Percentiles rank a stretch among this genome's conserved stretches.
Evolutionary conservation across 495 filamentous ascomycete species (phyloP).

Genomic region (Aspergillus panamensis): DNA sequence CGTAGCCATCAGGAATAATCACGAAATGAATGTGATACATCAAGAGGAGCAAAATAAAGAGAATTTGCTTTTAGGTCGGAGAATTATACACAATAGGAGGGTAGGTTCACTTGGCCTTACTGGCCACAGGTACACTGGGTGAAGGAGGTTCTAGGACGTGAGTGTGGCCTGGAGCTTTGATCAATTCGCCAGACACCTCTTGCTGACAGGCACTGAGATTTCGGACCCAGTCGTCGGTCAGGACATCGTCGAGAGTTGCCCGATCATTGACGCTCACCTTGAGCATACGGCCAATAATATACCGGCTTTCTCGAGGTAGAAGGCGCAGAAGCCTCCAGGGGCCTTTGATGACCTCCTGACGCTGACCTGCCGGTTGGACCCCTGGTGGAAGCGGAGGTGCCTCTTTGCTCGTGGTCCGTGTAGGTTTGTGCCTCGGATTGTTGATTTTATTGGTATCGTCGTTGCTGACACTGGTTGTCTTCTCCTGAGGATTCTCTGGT

Average conservation of each 20-base stretch:
- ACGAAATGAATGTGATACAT: constrained; percentile 14
- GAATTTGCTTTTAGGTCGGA: constrained; percentile 9
- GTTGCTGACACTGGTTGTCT: constrained; percentile 19
- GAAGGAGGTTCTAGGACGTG: constrained; percentile 62
- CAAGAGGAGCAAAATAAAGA: constrained; percentile 6
- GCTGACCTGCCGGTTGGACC: constrained; percentile 39
- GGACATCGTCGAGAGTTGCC: constrained; percentile 78
- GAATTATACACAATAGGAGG: constrained; percentile 14
- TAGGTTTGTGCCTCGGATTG: constrained; percentile 24
- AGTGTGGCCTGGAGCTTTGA: constrained; percentile 53
- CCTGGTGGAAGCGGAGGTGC: constrained; percentile 38
- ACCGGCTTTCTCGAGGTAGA: constrained; percentile 81
- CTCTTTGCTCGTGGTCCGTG: constrained; percentile 50
- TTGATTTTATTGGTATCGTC: constrained; percentile 27
- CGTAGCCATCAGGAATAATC: constrained; percentile 14
- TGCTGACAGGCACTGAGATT: constrained; percentile 63
- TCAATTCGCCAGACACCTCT: constrained; percentile 53
- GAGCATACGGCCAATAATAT: constrained; percentile 90
- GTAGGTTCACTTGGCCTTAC: constrained; percentile 37
- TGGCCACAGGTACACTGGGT: constrained; percentile 39
- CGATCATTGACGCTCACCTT: constrained; percentile 81
- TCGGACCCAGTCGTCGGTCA: constrained; percentile 85
- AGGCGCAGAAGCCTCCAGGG: constrained; percentile 92
- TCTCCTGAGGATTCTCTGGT: constrained; percentile 26
- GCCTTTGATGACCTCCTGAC: constrained; percentile 77